Evolutionary conservation across 1,139 yeast species (phyloP), one percentile per base, ranked within the genome.

Genomic region (Nadsonia starkeyi-henricii): DNA sequence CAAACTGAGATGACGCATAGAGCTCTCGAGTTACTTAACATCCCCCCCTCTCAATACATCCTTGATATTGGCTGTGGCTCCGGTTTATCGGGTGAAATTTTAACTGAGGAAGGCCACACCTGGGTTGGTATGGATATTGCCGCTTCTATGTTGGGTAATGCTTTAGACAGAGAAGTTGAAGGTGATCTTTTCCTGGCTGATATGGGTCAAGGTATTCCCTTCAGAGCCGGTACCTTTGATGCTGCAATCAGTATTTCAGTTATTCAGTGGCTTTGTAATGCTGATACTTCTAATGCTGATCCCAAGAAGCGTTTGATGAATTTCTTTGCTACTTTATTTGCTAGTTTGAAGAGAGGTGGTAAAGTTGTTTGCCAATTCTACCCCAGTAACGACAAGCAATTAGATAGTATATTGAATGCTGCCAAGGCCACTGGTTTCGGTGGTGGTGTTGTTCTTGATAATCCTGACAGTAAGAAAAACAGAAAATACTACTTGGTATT

Each of bases 51-150:
- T 42, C 83, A 86, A 49, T 82, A 81, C 58, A 64, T 91, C 13
- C 75, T 91, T 30, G 99, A 91, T 73, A 74, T 91, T 45, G 99
- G 99, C 17, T 89, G 98, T 70, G 99, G 99, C 8, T 86, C 96
- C 0, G 98, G 99, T 0, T 73, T 91, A 36, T 82, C 94, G 37
- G 98, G 98, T 2, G 97, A 91, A 62, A 91, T 91, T 26, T 69
- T 91, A 48, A 79, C 93, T 0, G 95, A 91, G 62, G 97, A 91
- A 64, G 95, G 95, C 3, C 95, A 86, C 61, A 71, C 80, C 52
- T 91, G 98, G 98, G 69, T 86, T 33, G 99, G 99, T 2, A 81
- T 91, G 89, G 99, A 91, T 66, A 91, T 91, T 49, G 79, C 97
- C 0, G 93, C 97, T 0, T 81, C 89, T 48, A 91, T 91, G 99